Evolutionary conservation across 441 rosid species (phyloP), one percentile per base, ranked within the genome.

Genomic region (Brassica balearica): DNA sequence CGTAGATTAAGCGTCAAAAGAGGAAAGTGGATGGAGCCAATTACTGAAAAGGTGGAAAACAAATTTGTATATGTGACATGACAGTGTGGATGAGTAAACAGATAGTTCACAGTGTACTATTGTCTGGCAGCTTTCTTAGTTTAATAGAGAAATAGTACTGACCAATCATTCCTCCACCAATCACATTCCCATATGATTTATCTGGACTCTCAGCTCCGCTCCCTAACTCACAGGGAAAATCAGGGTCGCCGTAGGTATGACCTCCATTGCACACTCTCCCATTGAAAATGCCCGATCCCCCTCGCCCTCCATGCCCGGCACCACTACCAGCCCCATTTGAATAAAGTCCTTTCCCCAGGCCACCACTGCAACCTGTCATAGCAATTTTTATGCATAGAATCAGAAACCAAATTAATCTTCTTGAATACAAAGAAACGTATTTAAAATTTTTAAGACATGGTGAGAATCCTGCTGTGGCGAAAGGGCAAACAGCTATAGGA

Each of bases 81-180:
- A 46, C 36, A 67, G 14, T 56, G 68, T 20, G 66, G 74, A 67
- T 58, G 46, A 55, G 36, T 73, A 27, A 34, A 68, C 14, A 72
- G 61, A 48, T 71, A 41, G 5, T 25, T 69, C 46, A 72, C 43
- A 60, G 22, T 43, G 53, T 20, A 32, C 48, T 68, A 72, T 9
- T 29, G 69, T 59, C 36, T 63, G 36, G 51, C 60, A 27, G 67
- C 19, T 69, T 51, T 61, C 7, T 41, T 41, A 23, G 4, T 51
- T 51, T 68, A 60, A 73, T 32, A 60, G 9, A 29, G 23, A 51
- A 48, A n/a, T 32, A 80, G 80, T 43, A 71, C 72, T 75, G 87
- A 96, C 99, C 98, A 19, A 94, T 92, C 91, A 96, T 94, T 69
- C 99, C 99, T 71, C 99, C 99, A 66, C 99, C 99, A 83, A 84